Conservation (phyloP, 495 filamentous ascomycete species). For the Clohesyomyces aquaticus region DNA sequence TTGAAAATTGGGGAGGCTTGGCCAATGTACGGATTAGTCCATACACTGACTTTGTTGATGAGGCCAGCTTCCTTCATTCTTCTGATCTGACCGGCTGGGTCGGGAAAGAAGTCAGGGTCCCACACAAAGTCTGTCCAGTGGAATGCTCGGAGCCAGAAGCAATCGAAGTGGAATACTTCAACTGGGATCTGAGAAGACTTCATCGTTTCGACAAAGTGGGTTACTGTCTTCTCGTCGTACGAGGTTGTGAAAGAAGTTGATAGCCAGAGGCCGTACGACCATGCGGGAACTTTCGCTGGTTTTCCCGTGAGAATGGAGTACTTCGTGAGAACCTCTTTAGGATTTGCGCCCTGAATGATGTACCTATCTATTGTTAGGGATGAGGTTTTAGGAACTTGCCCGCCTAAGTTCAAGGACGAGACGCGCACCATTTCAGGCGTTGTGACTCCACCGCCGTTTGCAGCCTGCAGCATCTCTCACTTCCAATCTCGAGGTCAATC, state of each 20-base stretch:
- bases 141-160: constrained; percentile 69
- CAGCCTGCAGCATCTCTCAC: constrained; percentile 63
- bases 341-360: constrained; percentile 67
- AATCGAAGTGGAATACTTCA: constrained; percentile 73
- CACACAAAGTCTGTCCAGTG: constrained; percentile 78
- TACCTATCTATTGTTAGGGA: constrained; percentile 35
- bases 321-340: constrained; percentile 67
- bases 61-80: constrained; percentile 65
- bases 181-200: constrained; percentile 65
- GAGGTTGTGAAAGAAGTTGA: constrained; percentile 72
- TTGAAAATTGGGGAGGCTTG: constrained; percentile 69
- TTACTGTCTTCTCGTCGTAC: constrained; percentile 70
- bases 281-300: constrained; percentile 63
- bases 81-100: constrained; percentile 65
- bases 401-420: too few species aligned
- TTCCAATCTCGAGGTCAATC: constrained; percentile 62
- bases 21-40: constrained; percentile 73
- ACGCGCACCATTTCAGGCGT: constrained; percentile 55
- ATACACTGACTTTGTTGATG: constrained; percentile 62
- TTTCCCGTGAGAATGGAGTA: constrained; percentile 66
- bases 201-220: constrained; percentile 69
- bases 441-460: constrained; percentile 67
- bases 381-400: too few species aligned
- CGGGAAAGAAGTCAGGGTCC: constrained; percentile 68
- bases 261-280: constrained; percentile 74